These are phyloP conservation scores for Quercus bicolor DNA, from an alignment of 306 rosid genomes.

Conservation along the genomic window DNA sequence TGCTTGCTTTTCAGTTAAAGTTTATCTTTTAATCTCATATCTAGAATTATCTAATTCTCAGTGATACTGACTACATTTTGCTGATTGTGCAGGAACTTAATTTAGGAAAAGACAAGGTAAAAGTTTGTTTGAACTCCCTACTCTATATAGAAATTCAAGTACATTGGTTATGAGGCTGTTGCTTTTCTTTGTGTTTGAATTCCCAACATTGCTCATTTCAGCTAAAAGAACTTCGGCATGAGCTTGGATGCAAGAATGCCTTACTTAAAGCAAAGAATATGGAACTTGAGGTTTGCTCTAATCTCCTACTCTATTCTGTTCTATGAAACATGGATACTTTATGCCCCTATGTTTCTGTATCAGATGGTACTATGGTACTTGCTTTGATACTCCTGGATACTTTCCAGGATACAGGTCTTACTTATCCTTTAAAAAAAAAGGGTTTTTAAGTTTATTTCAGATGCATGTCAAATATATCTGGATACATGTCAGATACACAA, in stretches of 20 bases:
- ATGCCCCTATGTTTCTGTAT: too few relatives aligned
- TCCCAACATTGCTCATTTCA: conserved; percentile 25
- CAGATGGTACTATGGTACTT: background rate
- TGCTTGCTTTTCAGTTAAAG: background rate
- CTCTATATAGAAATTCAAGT: background rate
- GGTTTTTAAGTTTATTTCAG: too few relatives aligned
- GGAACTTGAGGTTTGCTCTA: conserved; percentile 37
- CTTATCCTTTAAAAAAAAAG: too few relatives aligned
- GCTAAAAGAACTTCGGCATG: conserved; percentile 73
- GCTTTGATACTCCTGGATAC: background rate
- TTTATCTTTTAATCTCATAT: background rate
- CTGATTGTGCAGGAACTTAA: conserved; percentile 68
- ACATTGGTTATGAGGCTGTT: background rate
- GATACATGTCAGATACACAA: too few relatives aligned
- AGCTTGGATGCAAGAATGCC: conserved; percentile 64
- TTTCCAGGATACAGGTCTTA: too few relatives aligned
- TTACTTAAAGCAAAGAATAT: conserved; percentile 47
- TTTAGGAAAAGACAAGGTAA: conserved; percentile 69
- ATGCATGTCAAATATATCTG: too few relatives aligned
- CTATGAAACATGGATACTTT: too few relatives aligned
- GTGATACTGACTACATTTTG: conserved; percentile 5
- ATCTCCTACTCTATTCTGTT: background rate
- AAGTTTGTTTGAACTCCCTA: conserved; percentile 18
- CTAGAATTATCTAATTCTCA: background rate
- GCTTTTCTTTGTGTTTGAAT: background rate